Evolutionary conservation across 129 eudicot genomes (phyloP), one percentile per base, ranked within the genome.

Genomic region (carrot (Daucus carota)): DNA sequence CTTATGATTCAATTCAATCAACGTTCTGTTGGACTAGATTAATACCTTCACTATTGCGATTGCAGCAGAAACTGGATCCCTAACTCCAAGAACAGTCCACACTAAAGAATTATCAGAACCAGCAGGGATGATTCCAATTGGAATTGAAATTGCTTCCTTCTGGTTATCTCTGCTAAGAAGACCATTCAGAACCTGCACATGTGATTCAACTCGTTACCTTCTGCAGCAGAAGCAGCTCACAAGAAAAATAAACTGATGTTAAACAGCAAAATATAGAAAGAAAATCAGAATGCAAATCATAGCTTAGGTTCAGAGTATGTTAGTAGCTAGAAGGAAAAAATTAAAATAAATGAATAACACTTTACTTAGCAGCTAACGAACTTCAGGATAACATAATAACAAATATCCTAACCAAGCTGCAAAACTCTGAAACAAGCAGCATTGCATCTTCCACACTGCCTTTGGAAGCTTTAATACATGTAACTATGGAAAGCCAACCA

Each of bases 21-120:
- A 24, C n/a, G 65, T 57, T 57, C 16, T 12, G 1, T 13, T 20
- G 65, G 12, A n/a, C 29, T 2, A 57, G 31, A 65, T 65, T 20
- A 29, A 36, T 87, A 94, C 98, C 98, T 94, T 94, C 60, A 94
- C 98, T 57, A 94, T 94, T 59, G 97, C 88, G 73, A 94, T 80
- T 75, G 98, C 98, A 78, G 98, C 98, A 74, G 98, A 91, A 70
- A 91, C 82, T 34, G 98, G 98, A 83, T 94, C 98, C 78, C 84
- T 89, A 29, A 94, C 90, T 69, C 98, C 98, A 69, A 94, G 93
- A 80, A 94, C 97, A 73, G 98, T 94, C 98, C 98, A 94, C 36
- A 94, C 97, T 77, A 94, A 88, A 48, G 98, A 94, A 89, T 94
- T 94, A 82, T 94, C 98, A 67, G 98, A 94, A 79, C 98, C 98